A percentile compares a stretch with the other conserved stretches of the same genome.
Evolutionary conservation across 164 flowering plant genomes (phyloP).

Genomic region (Aristolochia californica): DNA sequence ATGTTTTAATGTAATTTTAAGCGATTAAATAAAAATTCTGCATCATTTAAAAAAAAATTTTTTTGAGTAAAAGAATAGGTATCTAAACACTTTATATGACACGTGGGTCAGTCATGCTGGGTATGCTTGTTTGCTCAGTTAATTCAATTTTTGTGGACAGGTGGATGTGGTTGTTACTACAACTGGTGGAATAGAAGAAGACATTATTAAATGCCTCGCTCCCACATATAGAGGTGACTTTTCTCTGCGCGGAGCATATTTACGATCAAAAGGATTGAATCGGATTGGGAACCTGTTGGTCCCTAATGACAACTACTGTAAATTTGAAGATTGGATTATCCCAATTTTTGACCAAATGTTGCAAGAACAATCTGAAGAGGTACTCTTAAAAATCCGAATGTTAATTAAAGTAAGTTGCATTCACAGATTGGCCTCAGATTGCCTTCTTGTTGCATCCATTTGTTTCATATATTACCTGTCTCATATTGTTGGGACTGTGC

Average conservation of each 20-base stretch:
- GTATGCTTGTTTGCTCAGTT: too few species aligned
- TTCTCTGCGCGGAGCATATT: constrained; percentile 60
- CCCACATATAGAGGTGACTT: constrained; percentile 89
- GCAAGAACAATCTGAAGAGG: constrained; percentile 72
- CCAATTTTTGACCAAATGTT: constrained; percentile 88
- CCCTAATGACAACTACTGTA: constrained; percentile 95
- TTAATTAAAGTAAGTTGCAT: background rate
- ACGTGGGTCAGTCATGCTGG: too few species aligned
- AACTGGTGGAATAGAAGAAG: constrained; percentile 95
- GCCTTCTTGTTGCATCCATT: too few species aligned
- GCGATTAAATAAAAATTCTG: too few species aligned
- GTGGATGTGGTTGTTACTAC: constrained; percentile 96
- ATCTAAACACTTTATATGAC: too few species aligned
- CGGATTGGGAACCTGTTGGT: constrained; percentile 93
- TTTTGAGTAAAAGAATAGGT: too few species aligned
- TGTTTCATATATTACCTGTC: too few species aligned
- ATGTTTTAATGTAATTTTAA: too few species aligned
- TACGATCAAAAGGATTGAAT: constrained; percentile 88
- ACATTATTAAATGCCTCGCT: constrained; percentile 91
- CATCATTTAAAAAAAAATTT: too few species aligned
- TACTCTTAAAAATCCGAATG: constrained; percentile 14
- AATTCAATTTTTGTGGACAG: constrained; percentile 17
- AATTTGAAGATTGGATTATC: constrained; percentile 95
- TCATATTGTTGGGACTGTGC: too few species aligned
- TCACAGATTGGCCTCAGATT: too few species aligned